A percentile compares a stretch with the other conserved stretches of the same genome.
Conservation (phyloP, 1,284 basidiomycete species). For the Tremellales sp. region DNA sequence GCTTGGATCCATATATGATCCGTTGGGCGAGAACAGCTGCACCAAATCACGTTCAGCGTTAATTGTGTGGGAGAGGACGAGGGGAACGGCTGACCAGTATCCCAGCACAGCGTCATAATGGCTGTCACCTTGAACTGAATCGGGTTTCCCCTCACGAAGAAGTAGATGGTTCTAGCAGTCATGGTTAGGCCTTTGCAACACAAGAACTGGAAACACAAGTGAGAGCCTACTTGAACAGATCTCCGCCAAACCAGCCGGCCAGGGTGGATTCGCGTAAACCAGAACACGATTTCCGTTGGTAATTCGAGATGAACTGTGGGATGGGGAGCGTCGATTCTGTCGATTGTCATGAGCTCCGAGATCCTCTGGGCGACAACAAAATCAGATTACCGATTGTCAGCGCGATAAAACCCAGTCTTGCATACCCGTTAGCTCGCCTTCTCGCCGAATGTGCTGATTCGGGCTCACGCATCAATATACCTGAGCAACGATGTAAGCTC, state of each 20-base stretch:
- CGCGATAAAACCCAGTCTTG: conserved; percentile 52
- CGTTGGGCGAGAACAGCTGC: conserved; percentile 38
- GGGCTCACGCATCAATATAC: conserved; percentile 43
- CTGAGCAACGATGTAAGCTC: conserved; percentile 12
- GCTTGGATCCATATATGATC: conserved; percentile 35
- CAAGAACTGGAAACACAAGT: background rate
- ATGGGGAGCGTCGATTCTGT: conserved; percentile 54
- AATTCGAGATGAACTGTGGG: conserved; percentile 54
- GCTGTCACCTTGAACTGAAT: conserved; percentile 51
- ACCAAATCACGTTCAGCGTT: background rate
- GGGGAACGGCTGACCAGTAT: conserved; percentile 29
- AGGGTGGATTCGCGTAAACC: conserved; percentile 52
- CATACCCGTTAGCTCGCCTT: conserved; percentile 21
- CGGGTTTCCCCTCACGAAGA: conserved; percentile 49
- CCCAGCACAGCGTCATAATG: conserved; percentile 47
- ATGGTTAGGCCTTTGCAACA: conserved; percentile 2
- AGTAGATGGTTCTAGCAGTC: conserved; percentile 44
- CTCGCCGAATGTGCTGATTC: conserved; percentile 20
- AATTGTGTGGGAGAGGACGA: background rate
- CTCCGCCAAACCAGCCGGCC: conserved; percentile 50
- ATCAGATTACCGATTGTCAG: conserved; percentile 47
- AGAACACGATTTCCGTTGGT: conserved; percentile 50
- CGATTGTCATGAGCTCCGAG: background rate
- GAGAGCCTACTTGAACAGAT: conserved; percentile 44
- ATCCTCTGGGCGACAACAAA: background rate